phyloP scores from a whole-genome alignment of 2,329 filamentous ascomycete species.

The Botryotinia convoluta region DNA sequence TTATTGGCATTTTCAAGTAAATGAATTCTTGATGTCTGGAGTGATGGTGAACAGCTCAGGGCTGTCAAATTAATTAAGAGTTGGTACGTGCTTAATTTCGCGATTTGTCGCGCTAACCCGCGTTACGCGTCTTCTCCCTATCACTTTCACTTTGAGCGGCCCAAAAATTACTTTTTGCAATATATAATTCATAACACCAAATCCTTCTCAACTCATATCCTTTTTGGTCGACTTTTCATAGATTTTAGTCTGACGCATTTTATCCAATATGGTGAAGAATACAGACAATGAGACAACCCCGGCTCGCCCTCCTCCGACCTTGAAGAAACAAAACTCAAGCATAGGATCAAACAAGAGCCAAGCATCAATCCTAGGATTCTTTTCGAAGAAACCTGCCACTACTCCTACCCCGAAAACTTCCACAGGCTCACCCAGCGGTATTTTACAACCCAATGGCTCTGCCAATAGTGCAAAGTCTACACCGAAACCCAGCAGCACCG shows the following conservation, averaged over 20 bases:
- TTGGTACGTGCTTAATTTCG: conserved; percentile 4
- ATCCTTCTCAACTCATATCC: not conserved
- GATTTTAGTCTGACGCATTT: not conserved
- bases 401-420: conserved; percentile 36
- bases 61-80: not conserved
- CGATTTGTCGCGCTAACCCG: conserved; percentile 12
- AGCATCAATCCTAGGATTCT: conserved; percentile 76
- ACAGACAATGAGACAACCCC: conserved; percentile 30
- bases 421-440: conserved; percentile 27
- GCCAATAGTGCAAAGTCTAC: conserved; percentile 39
- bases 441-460: conserved; percentile 37
- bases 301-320: conserved; percentile 30
- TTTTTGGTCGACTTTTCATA: not conserved
- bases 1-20: not conserved
- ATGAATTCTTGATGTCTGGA: not conserved
- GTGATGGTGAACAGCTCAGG: not conserved
- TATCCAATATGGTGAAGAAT: conserved; percentile 27
- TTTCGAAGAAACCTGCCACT: conserved; percentile 56
- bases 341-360: conserved; percentile 53
- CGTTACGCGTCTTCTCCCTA: not conserved
- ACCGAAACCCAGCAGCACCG: conserved; percentile 34
- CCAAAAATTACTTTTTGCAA: conserved; percentile 2
- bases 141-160: not conserved
- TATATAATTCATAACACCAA: not conserved
- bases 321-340: conserved; percentile 38